Base-by-base conservation (phyloP, 441 rosid genomes). In the Syzygium malaccense region DNA sequence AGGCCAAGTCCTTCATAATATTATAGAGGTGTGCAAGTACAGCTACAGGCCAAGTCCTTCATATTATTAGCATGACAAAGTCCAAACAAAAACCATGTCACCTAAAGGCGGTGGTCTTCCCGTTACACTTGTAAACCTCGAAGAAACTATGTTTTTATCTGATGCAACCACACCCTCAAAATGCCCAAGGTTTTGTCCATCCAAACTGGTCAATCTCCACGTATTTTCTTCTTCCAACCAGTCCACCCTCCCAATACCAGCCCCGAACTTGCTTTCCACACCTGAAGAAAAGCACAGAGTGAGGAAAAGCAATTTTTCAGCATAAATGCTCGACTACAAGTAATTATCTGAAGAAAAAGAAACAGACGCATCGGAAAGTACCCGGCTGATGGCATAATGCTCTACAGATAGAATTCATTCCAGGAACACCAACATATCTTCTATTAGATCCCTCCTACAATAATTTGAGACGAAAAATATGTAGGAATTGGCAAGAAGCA, bases 391-490 rank as follows among this genome's bases (percentile, higher is more conserved):
- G 71, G 92, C 97, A 95, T 86, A 96, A 91, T 88, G 97, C 93
- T 91, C 88, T 93, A 89, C 96, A 93, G 84, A 97, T 91, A 41
- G 99, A 92, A 91, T 97, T 96, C 98, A 97, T 97, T 91, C 96
- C 96, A 1, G 99, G 98, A 53, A 96, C 91, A 86, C 98, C 97
- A 75, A 96, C 96, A 88, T 94, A 95, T 91, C 92, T 96, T 88
- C 92, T 96, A 87, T 80, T 92, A 64, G 83, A 54, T 83, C 88
- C 95, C 91, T 92, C 97, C 99, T 96, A 90, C 58, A 92, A 23
- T 45, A 58, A 88, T 85, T 30, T 51, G 32, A 86, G 62, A 79
- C 26, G 10, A 56, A 58, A 45, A 56, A 12, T 25, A 23, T 32
- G 20, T 17, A 54, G 25, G 58, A 85, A 75, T 49, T 75, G 51